phyloP scores from a whole-genome alignment of 768 basidiomycete species.

The Rhizopogon rudus region DNA sequence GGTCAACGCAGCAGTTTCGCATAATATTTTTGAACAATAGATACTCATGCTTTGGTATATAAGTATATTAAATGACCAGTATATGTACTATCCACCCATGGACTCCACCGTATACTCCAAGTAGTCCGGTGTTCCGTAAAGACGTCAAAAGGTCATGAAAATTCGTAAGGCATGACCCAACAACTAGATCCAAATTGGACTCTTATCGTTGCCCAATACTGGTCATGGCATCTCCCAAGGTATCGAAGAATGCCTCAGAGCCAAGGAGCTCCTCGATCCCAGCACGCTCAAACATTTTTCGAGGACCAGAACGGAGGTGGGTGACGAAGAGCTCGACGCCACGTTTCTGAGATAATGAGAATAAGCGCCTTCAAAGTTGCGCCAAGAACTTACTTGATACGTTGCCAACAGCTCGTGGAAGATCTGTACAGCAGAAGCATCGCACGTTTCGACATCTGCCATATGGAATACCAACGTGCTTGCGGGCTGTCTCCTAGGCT shows the following conservation, averaged over 20 bases:
- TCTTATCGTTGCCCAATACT: conserved; percentile 24
- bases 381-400: conserved; percentile 53
- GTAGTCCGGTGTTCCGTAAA: neutral
- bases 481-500: conserved; percentile 69
- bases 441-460: conserved; percentile 85
- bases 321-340: conserved; percentile 42
- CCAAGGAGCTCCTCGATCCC: conserved; percentile 41
- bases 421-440: conserved; percentile 87
- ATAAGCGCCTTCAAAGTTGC: neutral
- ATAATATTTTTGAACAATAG: no score
- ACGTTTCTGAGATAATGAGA: conserved; percentile 28
- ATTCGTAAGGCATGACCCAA: neutral
- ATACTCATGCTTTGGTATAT: neutral
- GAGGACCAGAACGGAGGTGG: conserved; percentile 35
- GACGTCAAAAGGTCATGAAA: neutral
- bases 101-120: neutral
- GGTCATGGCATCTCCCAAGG: conserved; percentile 37
- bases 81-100: neutral
- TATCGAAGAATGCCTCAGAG: conserved; percentile 38
- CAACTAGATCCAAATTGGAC: neutral
- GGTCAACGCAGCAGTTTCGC: neutral
- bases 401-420: conserved; percentile 75
- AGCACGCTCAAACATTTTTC: conserved; percentile 36
- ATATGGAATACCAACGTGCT: conserved; percentile 86
- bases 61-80: neutral